Conservation (phyloP, 495 filamentous ascomycete species). For the Xeromyces bisporus region DNA sequence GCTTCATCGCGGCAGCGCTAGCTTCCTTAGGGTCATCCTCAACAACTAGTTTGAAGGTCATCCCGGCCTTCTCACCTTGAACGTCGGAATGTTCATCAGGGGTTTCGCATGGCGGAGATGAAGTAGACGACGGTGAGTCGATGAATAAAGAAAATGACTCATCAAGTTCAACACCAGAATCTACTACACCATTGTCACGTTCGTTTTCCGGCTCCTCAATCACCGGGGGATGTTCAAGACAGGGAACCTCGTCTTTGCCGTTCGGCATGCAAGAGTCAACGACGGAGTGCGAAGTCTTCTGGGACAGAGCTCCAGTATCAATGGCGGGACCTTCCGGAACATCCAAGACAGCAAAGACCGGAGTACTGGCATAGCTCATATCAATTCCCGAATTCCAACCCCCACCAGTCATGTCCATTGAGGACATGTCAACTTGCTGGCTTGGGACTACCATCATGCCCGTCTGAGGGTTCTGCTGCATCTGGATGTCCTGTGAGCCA, state of each 20-base stretch:
- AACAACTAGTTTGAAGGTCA: constrained; percentile 41
- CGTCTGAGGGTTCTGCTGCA: constrained; percentile 43
- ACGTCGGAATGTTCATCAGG: constrained; percentile 12
- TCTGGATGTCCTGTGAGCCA: constrained; percentile 31
- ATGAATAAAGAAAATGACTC: constrained; percentile 40
- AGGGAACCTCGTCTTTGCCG: constrained; percentile 34
- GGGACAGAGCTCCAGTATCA: constrained; percentile 43
- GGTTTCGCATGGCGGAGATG: not conserved
- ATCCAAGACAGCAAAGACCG: constrained; percentile 64
- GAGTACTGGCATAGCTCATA: constrained; percentile 47
- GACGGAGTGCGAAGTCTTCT: constrained; percentile 43
- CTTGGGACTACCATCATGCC: constrained; percentile 64
- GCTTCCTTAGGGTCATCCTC: constrained; percentile 28
- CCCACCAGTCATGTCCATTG: constrained; percentile 36
- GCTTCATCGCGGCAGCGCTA: constrained; percentile 14
- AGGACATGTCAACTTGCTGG: constrained; percentile 46
- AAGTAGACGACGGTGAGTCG: constrained; percentile 20
- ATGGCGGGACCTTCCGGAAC: constrained; percentile 53
- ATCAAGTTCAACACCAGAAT: constrained; percentile 37
- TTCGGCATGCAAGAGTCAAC: constrained; percentile 14
- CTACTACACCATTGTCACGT: constrained; percentile 16
- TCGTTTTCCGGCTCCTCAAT: constrained; percentile 14
- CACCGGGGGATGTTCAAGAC: constrained; percentile 27
- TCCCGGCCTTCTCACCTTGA: constrained; percentile 37
- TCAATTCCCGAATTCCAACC: constrained; percentile 38